phyloP scores from a whole-genome alignment of 2,329 filamentous ascomycete species.

The Phaeosphaeriaceae sp. region DNA sequence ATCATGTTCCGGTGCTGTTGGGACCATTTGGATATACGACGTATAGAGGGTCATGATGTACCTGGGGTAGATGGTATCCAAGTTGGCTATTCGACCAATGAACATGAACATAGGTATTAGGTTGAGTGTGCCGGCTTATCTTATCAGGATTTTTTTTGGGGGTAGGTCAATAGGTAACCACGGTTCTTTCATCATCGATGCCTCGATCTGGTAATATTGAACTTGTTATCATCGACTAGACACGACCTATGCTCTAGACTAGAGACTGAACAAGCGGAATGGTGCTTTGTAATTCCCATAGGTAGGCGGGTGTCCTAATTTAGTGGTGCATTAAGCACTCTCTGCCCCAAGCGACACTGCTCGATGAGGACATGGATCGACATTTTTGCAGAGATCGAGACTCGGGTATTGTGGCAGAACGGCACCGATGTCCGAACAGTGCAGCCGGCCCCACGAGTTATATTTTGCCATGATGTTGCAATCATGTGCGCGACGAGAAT shows the following conservation, averaged over 20 bases:
- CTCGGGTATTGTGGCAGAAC: constrained; percentile 15
- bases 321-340: neutral
- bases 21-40: constrained; percentile 83
- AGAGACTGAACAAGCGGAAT: neutral
- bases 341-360: constrained; percentile 5
- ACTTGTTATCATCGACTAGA: too few species aligned
- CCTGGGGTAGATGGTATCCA: constrained; percentile 1
- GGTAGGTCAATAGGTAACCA: too few species aligned
- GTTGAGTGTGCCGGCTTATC: too few species aligned
- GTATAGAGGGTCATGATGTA: constrained; percentile 67
- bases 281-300: constrained; percentile 7
- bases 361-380: constrained; percentile 17
- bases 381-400: constrained; percentile 17
- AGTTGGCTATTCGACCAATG: too few species aligned
- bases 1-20: constrained; percentile 79
- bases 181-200: too few species aligned
- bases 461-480: neutral
- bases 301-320: constrained; percentile 3
- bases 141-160: neutral
- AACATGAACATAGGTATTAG: too few species aligned
- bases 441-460: neutral
- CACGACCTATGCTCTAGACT: neutral
- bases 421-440: constrained; percentile 2
- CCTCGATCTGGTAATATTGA: too few species aligned
- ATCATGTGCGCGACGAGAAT: neutral